A percentile compares a stretch with the other conserved stretches of the same genome.
phyloP scores from a whole-genome alignment of 225 moss, liverwort and hornwort species.

The Straminergon stramineum region DNA sequence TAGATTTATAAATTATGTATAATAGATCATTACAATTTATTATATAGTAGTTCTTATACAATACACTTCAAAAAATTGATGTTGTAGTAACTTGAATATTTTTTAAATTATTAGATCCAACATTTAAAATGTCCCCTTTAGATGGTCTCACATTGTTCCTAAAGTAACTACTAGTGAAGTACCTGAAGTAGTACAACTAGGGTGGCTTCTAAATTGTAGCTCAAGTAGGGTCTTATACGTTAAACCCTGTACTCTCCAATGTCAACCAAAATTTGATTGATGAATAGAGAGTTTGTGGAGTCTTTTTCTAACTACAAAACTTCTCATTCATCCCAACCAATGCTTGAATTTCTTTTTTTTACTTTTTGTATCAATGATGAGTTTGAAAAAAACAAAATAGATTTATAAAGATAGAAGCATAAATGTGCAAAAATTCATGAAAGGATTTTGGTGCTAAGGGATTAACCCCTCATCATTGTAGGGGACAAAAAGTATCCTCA shows the following conservation, averaged over 20 bases:
- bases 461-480: too few species aligned
- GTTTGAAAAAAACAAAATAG: not conserved
- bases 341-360: not conserved
- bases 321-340: not conserved
- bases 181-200: too few species aligned
- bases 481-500: too few species aligned
- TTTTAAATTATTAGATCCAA: too few species aligned
- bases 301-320: fast-evolving
- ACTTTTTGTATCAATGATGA: too few species aligned
- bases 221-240: not conserved
- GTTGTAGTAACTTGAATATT: too few species aligned
- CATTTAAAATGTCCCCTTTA: not conserved
- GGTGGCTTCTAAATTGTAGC: fast-evolving
- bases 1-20: too few species aligned
- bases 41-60: too few species aligned
- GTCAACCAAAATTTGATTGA: not conserved
- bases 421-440: not conserved
- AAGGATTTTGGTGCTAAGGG: too few species aligned
- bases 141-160: not conserved
- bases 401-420: not conserved
- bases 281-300: not conserved
- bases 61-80: too few species aligned
- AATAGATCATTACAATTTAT: too few species aligned
- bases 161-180: not conserved
- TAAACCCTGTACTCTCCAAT: fast-evolving